Conservation (phyloP, 768 basidiomycete species). For the Tulasnella sp. region DNA sequence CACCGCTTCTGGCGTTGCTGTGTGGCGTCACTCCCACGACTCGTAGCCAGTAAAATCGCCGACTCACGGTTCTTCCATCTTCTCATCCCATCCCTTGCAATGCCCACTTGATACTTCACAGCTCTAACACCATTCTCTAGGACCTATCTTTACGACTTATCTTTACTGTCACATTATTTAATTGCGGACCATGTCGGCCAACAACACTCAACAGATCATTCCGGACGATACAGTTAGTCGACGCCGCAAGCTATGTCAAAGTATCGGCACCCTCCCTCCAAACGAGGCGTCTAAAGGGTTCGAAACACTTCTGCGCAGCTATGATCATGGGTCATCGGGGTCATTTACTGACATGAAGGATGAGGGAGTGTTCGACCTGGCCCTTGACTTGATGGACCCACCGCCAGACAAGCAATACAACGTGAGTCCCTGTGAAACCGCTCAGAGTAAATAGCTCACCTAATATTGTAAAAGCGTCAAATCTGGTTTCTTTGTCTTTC, state of each 20-base stretch:
- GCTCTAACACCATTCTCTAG: background rate
- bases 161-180: slow-evolving; percentile 7
- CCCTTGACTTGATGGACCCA: slow-evolving; percentile 2
- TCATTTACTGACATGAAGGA: background rate
- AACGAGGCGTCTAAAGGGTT: background rate
- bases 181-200: background rate
- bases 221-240: background rate
- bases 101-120: background rate
- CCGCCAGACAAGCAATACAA: background rate
- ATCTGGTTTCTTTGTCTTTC: background rate
- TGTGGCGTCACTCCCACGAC: slow-evolving; percentile 2
- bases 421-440: background rate
- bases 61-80: background rate
- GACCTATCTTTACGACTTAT: background rate
- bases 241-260: background rate
- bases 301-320: background rate
- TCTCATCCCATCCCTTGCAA: background rate
- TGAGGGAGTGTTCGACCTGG: background rate
- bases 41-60: background rate
- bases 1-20: no score
- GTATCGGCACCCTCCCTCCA: slow-evolving; percentile 2
- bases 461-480: background rate
- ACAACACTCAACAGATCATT: background rate
- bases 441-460: background rate
- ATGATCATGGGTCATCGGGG: background rate